A percentile compares a stretch with the other conserved stretches of the same genome.
Conservation (phyloP, 306 rosid genomes). For the Vigna trinervia region DNA sequence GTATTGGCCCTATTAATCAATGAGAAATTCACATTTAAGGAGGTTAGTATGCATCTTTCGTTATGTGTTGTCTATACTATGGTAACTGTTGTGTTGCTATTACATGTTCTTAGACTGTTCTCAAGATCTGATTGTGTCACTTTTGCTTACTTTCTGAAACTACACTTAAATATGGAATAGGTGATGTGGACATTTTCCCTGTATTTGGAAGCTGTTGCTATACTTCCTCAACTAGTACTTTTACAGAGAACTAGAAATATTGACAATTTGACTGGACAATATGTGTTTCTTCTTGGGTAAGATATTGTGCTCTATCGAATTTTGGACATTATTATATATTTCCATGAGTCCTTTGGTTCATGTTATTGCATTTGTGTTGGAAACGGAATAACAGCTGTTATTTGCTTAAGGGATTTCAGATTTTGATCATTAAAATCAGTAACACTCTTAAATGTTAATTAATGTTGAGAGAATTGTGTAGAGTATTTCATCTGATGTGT, state of each 20-base stretch:
- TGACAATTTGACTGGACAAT: conserved; percentile 94
- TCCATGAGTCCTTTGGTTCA: conserved; percentile 30
- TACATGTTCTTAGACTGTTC: conserved; percentile 21
- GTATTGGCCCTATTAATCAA: conserved; percentile 71
- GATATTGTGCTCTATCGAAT: conserved; percentile 33
- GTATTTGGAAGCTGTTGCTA: conserved; percentile 92
- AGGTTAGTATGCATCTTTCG: conserved; percentile 58
- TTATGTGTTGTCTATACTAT: conserved; percentile 12
- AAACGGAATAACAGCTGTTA: conserved; percentile 12
- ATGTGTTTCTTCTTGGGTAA: conserved; percentile 89
- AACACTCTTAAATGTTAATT: no score
- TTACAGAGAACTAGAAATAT: conserved; percentile 90
- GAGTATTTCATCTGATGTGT: no score
- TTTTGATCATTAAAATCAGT: conserved; percentile 13
- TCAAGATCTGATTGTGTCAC: conserved; percentile 37
- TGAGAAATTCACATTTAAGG: conserved; percentile 78
- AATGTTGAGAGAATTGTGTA: no score
- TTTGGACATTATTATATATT: conserved; percentile 14
- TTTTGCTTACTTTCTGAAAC: conserved; percentile 6
- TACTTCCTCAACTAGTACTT: conserved; percentile 86
- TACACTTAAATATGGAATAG: conserved; percentile 54
- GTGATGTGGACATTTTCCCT: conserved; percentile 92
- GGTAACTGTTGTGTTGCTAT: conserved; percentile 6
- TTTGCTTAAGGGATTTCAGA: conserved; percentile 32
- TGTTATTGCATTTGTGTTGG: conserved; percentile 8